phyloP scores from a whole-genome alignment of 2,329 filamentous ascomycete genomes.

The Acarospora socialis region DNA sequence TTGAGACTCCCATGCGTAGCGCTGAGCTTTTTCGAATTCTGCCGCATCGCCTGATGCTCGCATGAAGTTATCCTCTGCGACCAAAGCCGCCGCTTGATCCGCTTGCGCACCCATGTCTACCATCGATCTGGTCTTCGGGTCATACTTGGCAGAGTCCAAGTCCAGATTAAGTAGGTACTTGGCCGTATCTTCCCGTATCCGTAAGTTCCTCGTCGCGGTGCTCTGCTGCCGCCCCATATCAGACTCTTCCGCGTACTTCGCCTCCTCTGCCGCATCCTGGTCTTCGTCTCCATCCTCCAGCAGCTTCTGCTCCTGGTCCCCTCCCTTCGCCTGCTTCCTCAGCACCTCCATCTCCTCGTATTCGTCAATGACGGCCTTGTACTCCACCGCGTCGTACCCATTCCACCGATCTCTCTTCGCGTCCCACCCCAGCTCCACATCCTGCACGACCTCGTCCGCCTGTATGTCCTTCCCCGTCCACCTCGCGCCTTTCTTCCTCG shows the following conservation, averaged over 20 bases:
- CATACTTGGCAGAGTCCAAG: constrained; percentile 91
- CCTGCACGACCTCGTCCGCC: constrained; percentile 75
- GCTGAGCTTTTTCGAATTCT: constrained; percentile 80
- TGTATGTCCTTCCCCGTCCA: constrained; percentile 91
- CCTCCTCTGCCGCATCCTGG: constrained; percentile 27
- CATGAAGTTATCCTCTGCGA: constrained; percentile 88
- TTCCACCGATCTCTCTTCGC: constrained; percentile 97
- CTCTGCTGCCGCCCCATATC: constrained; percentile 93
- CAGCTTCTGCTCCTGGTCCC: constrained; percentile 31
- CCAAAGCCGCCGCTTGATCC: constrained; percentile 66
- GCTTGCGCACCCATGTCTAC: constrained; percentile 69
- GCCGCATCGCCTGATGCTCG: constrained; percentile 78
- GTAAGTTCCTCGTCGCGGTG: constrained; percentile 77
- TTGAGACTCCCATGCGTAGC: constrained; percentile 90
- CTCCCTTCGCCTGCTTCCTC: constrained; percentile 38
- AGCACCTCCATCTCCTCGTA: constrained; percentile 76
- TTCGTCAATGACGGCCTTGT: constrained; percentile 73
- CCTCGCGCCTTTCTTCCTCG: constrained; percentile 75
- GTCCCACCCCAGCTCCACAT: constrained; percentile 84
- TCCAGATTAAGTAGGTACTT: constrained; percentile 94
- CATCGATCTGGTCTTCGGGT: constrained; percentile 88
- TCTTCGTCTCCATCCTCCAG: constrained; percentile 33
- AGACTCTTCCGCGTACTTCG: constrained; percentile 77
- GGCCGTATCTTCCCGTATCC: constrained; percentile 89
- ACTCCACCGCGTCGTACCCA: constrained; percentile 85